Base-by-base conservation (phyloP, 352 stramenopile genomes). In the Globisporangium yorkense region DNA sequence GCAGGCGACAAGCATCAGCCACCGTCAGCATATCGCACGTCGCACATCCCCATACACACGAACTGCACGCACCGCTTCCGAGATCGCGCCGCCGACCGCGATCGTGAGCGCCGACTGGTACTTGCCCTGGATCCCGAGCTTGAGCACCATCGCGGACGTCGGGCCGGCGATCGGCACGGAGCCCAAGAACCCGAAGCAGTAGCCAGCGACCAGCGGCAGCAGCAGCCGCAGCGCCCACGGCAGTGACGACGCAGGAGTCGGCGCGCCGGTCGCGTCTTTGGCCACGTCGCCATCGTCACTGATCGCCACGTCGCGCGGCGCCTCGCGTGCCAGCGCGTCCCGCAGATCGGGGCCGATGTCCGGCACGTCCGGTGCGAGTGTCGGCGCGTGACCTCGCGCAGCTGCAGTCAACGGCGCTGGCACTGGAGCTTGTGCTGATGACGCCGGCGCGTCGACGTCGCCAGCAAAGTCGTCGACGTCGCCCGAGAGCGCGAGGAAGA, bases 101-200 rank as follows among this genome's bases (percentile, higher is more conserved):
- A 96, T 92, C 2, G 82, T 92, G 21, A 94, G 57, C 24, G 74
- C 86, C 0, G 81, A 72, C 24, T 73, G 74, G 59, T 96, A 96
- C 54, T 96, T 91, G 5, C 86, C 84, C 60, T 96, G 84, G 37
- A 96, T 94, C 0, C 86, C 86, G 13, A 94, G 71, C 69, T 92
- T 92, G 21, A 96, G 56, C 51, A 96, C 86, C 84, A 96, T 96
- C 3, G 86, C 86, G 1, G 84, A 94, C 39, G 86, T 96, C 24
- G 86, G 86, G 2, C 86, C 86, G 0, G 86, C 82, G 33, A 96
- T 74, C 2, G 86, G 86, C 18, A 96, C 83, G 1, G 86, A 96
- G 0, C 86, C 86, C 41, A 96, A 62, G 58, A 96, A 96, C 0
- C 86, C 86, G 56, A 96, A 96, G 59, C 72, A 83, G 56, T 89